Percentiles rank a stretch among this genome's conserved stretches.
phyloP scores from a whole-genome alignment of 2,329 filamentous ascomycete genomes.

The Alternaria novae-zelandiae region DNA sequence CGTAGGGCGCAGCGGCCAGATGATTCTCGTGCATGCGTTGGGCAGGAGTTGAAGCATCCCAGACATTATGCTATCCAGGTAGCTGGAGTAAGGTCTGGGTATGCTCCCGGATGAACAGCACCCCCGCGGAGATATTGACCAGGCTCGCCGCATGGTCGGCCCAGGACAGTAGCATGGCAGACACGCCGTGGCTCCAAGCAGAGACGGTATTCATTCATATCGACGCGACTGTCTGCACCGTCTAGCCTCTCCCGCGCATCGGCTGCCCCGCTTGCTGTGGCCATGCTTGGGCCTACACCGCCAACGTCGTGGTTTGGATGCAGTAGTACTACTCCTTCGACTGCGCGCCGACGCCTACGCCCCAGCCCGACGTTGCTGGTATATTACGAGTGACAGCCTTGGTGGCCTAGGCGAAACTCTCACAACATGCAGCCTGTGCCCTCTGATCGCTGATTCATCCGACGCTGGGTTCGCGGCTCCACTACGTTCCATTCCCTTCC shows the following conservation, averaged over 20 bases:
- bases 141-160: neutral
- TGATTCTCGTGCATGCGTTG: conserved; percentile 13
- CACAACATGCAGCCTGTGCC: conserved; percentile 25
- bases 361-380: conserved; percentile 28
- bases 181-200: neutral
- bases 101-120: neutral
- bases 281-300: conserved; percentile 19
- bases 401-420: conserved; percentile 13
- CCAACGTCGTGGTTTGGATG: conserved; percentile 22
- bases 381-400: conserved; percentile 24
- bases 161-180: neutral
- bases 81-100: conserved; percentile 8
- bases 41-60: neutral
- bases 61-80: conserved; percentile 14
- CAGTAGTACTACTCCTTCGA: conserved; percentile 16
- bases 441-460: conserved; percentile 28
- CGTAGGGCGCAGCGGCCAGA: conserved; percentile 12
- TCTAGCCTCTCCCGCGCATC: neutral
- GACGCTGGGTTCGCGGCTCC: conserved; percentile 26
- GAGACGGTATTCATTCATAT: neutral
- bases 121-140: neutral
- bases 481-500: conserved; percentile 41
- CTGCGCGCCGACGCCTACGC: conserved; percentile 22
- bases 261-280: conserved; percentile 14
- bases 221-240: neutral